Evolutionary conservation across 2,329 filamentous ascomycete species (phyloP), one percentile per base, ranked within the genome.

Genomic region (Botrytis deweyae): DNA sequence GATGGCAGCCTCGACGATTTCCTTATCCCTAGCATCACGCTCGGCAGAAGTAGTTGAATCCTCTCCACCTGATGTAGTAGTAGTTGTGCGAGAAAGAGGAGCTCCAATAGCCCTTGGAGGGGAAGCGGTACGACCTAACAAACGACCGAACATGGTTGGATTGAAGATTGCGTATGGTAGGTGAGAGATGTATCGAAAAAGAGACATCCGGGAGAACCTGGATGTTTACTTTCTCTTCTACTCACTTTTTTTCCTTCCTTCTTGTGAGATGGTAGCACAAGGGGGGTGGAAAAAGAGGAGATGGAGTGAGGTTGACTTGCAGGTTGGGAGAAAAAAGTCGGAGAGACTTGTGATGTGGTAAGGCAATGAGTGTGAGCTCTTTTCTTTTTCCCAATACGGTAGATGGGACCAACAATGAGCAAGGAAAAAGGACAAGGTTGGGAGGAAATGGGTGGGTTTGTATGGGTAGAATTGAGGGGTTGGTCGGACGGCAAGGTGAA

Each of bases 1-100:
- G 25, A 80, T 73, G 9, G 78, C 77, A 61, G 78, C 77, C 63
- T 78, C 70, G 2, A 80, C 42, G 5, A 73, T 42, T 52, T 78
- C 77, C 55, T 73, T 76, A 55, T 80, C 78, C 59, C 76, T 58
- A 36, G 76, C 75, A 33, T 73, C 65, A 29, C 76, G 72, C 49
- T 79, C 77, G 8, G 68, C 68, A 36, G 44, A 20, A 4, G 44
- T 46, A 36, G 33, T 44, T 29, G 70, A 65, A n/a, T 76, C 73
- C 2, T 73, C 61, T 38, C 72, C 62, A 2, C 16, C 42, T 8
- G 40, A 44, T 9, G 63, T 58, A 29, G 71, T 49, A 20, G 71
- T 69, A 12, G 71, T 58, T 33, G 63, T 46, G 46, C 46, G 55
- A 29, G 68, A 68, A 40, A 59, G 63, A 36, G 73, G 55, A 63